Percentiles rank a stretch among this genome's conserved stretches.
Evolutionary conservation across 139 green algal genomes (phyloP).

Genomic region (Desmodesmus armatus): DNA sequence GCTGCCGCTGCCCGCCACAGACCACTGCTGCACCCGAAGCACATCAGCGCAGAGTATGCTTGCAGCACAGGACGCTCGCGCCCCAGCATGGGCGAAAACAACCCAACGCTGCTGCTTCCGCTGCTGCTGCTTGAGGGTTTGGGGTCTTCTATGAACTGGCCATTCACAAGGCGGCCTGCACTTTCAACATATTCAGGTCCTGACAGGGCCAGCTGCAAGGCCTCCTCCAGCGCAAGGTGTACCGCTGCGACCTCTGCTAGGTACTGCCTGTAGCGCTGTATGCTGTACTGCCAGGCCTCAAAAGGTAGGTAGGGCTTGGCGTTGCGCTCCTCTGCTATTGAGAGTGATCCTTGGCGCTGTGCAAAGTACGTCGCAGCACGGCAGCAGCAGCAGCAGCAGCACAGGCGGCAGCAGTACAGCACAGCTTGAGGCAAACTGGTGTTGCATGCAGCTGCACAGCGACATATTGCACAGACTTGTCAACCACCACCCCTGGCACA

Average conservation of each 20-base stretch:
- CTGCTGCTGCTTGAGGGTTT: not conserved
- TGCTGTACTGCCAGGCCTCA: slow-evolving; percentile 46
- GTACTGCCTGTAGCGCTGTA: slow-evolving; percentile 50
- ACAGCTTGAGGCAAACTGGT: not conserved
- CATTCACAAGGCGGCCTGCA: too few relatives aligned
- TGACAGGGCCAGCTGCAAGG: not conserved
- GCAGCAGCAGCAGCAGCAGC: not conserved
- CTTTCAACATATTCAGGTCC: not conserved
- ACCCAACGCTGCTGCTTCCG: not conserved
- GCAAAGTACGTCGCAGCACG: not conserved
- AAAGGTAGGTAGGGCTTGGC: slow-evolving; percentile 48
- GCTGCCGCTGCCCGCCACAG: slow-evolving; percentile 1
- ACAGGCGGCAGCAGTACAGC: too few relatives aligned
- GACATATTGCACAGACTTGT: too few relatives aligned
- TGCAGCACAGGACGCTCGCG: not conserved
- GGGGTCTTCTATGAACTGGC: too few relatives aligned
- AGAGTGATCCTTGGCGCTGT: slow-evolving; percentile 37
- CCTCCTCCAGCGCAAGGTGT: slow-evolving; percentile 49
- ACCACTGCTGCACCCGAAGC: slow-evolving; percentile 4
- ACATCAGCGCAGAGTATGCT: slow-evolving; percentile 8
- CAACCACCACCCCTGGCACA: too few relatives aligned
- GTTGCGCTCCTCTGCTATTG: not conserved
- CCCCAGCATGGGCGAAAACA: not conserved
- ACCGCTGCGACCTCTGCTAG: slow-evolving; percentile 50
- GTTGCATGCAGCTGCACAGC: not conserved